Percentiles rank a stretch among this genome's conserved stretches.
phyloP scores from a whole-genome alignment of 768 basidiomycete genomes.

The Rhizopogon roseolus region DNA sequence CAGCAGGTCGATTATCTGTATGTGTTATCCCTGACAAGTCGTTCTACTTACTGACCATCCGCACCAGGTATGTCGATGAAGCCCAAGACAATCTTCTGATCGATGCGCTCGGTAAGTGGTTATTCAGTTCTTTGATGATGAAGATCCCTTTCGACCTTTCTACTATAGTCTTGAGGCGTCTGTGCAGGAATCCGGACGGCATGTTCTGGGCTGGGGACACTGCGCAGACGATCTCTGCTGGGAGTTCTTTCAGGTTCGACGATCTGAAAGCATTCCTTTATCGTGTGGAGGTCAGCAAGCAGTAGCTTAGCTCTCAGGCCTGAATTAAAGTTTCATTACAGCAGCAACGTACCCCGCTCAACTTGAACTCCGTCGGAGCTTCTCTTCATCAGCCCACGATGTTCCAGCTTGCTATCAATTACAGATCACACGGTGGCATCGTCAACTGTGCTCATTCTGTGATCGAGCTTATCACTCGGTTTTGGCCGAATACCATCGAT shows the following conservation, averaged over 20 bases:
- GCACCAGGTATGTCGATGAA: constrained; percentile 64
- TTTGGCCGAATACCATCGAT: constrained; percentile 68
- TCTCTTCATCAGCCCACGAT: constrained; percentile 24
- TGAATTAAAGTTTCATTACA: constrained; percentile 1
- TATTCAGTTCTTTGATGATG: not conserved
- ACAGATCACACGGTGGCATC: constrained; percentile 70
- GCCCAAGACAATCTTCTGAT: constrained; percentile 69
- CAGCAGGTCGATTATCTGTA: constrained; percentile 53
- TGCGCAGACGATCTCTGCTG: constrained; percentile 71
- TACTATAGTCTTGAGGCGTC: constrained; percentile 47
- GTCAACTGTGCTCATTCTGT: constrained; percentile 66
- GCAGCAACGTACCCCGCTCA: constrained; percentile 15
- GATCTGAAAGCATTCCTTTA: constrained; percentile 66
- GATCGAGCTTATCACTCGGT: constrained; percentile 53
- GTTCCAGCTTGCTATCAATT: constrained; percentile 62
- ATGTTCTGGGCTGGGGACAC: constrained; percentile 81
- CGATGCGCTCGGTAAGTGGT: constrained; percentile 48
- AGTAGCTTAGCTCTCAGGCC: not conserved
- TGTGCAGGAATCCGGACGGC: constrained; percentile 64
- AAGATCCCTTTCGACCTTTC: not conserved
- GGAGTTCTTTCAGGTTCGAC: constrained; percentile 68
- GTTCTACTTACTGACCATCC: not conserved
- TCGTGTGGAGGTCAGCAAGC: constrained; percentile 47
- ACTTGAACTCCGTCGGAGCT: constrained; percentile 9
- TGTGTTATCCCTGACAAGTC: constrained; percentile 10